A percentile compares a stretch with the other conserved stretches of the same genome.
phyloP scores from a whole-genome alignment of 1,284 basidiomycete species.

The Inonotus hispidus region DNA sequence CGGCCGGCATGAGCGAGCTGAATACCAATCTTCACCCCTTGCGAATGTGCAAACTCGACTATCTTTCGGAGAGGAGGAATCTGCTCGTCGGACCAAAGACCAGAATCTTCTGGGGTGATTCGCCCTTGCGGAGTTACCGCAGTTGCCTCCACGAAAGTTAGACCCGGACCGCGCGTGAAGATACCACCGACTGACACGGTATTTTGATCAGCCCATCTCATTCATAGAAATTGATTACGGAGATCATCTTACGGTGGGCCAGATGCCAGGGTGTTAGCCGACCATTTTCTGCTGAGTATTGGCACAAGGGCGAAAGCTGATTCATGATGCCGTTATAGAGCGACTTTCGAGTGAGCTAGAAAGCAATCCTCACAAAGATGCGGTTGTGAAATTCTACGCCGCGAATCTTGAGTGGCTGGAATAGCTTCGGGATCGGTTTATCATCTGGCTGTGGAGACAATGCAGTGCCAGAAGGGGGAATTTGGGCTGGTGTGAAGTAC shows the following conservation, averaged over 20 bases:
- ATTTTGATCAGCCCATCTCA: no score
- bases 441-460: conserved; percentile 39
- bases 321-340: not conserved
- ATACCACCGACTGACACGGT: no score
- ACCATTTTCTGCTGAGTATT: conserved; percentile 69
- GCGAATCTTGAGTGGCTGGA: conserved; percentile 61
- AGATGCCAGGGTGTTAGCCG: conserved; percentile 77
- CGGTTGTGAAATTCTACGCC: conserved; percentile 68
- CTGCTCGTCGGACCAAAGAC: conserved; percentile 71
- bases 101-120: conserved; percentile 64
- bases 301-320: conserved; percentile 68
- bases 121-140: conserved; percentile 75
- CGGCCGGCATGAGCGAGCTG: conserved; percentile 77
- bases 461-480: conserved; percentile 45
- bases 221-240: no score
- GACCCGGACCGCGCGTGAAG: conserved; percentile 56
- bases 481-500: conserved; percentile 52
- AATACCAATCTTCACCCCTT: conserved; percentile 60
- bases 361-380: no score
- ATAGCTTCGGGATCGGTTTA: conserved; percentile 50
- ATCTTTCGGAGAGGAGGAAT: conserved; percentile 59
- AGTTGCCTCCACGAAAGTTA: conserved; percentile 65
- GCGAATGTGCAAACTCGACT: conserved; percentile 61
- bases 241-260: no score
- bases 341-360: no score